These are phyloP conservation scores for Cladorrhinum sp. DNA, from an alignment of 2,329 filamentous ascomycete species.

Conservation along the genomic window DNA sequence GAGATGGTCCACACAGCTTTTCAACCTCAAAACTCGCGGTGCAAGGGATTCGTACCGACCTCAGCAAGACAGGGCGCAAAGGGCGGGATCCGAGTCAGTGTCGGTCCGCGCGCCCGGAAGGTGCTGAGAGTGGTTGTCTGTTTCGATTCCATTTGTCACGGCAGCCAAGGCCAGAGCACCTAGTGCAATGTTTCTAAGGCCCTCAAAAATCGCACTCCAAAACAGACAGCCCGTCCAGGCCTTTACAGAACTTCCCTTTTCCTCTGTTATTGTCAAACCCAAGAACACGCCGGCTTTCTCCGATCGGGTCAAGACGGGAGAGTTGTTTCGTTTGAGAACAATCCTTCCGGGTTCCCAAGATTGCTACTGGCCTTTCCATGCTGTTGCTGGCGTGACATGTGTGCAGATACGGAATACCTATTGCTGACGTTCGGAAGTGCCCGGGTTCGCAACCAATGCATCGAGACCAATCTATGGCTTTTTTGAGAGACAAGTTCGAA, in stretches of 20 bases:
- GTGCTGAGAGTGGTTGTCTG: not conserved
- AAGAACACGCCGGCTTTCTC: conserved; percentile 9
- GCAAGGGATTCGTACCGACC: not conserved
- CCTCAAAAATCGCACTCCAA: conserved; percentile 1
- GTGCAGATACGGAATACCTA: not conserved
- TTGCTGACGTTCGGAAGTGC: not conserved
- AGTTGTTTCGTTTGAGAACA: not conserved
- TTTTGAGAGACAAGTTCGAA: conserved; percentile 6
- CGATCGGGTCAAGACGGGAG: conserved; percentile 12
- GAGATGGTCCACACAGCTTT: not conserved
- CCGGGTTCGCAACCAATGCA: conserved; percentile 3
- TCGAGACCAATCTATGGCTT: not conserved
- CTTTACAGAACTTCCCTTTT: not conserved
- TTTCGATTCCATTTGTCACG: conserved; percentile 13
- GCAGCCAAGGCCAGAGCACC: conserved; percentile 2
- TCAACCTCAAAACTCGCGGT: not conserved
- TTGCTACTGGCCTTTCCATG: not conserved
- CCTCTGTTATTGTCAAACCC: not conserved
- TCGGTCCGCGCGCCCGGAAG: conserved; percentile 3
- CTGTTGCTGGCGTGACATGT: not conserved
- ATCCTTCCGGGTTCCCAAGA: not conserved
- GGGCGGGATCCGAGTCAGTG: not conserved
- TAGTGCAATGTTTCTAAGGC: not conserved
- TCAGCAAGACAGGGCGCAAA: not conserved
- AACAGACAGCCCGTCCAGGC: not conserved